Evolutionary conservation across 2,329 filamentous ascomycete species (phyloP), one percentile per base, ranked within the genome.

Genomic region (Clonostachys chloroleuca): DNA sequence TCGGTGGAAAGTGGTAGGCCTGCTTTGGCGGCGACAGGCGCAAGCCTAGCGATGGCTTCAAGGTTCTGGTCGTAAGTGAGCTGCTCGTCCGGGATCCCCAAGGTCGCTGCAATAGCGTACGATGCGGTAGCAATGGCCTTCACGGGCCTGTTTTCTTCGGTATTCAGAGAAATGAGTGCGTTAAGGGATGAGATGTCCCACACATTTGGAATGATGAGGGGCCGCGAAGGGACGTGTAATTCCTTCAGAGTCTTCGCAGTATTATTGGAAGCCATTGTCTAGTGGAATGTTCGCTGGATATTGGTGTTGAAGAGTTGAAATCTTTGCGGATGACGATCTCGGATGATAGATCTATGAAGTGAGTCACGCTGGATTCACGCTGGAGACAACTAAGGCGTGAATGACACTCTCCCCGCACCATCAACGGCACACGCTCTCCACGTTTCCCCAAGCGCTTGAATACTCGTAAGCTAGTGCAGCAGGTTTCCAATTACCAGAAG

Each of bases 1-100:
- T 85, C 81, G 6, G 75, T 77, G 0, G 74, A 78, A 1, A 85
- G 58, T 0, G 79, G 77, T 3, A 77, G 62, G 6, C 65, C 61
- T 36, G 66, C 61, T 12, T 63, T 54, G 12, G 56, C 57, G 12
- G 70, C 69, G 5, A 75, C 58, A 3, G 64, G 59, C 0, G 72
- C 70, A 47, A 84, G 70, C 12, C 60, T 60, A 5, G 59, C 52
- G 35, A 78, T 65, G 12, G 71, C 71, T 2, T 64, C 59, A 34
- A 84, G 62, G 52, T 83, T 83, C 35, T 71, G 65, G 5, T 74
- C 62, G 13, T 76, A 63, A 1, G 69, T 72, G 20, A 85, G 68
- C 8, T 73, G 66, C 30, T 73, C 69, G 47, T 80, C 76, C 0
- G 63, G 53, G 30, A 73, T 51, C 35, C 74, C 74, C 7, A 69